These are phyloP conservation scores for Arctium lappa DNA, from an alignment of 129 eudicot species.

Conservation along the genomic window DNA sequence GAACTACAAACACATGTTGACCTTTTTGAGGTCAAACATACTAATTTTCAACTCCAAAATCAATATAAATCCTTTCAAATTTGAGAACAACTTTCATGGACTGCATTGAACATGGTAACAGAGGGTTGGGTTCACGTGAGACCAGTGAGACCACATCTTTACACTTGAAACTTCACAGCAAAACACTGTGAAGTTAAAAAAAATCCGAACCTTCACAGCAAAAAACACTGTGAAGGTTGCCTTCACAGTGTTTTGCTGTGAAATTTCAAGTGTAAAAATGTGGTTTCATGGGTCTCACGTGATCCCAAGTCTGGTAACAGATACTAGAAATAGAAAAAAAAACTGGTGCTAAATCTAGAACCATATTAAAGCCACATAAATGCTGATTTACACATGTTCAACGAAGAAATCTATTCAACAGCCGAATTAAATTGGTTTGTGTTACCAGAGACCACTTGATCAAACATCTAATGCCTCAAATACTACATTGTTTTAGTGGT, in stretches of 20 bases:
- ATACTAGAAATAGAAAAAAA: not conserved
- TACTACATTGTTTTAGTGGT: too few relatives aligned
- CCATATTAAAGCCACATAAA: not conserved
- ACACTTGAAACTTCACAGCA: too few relatives aligned
- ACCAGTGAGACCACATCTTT: too few relatives aligned
- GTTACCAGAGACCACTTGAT: too few relatives aligned
- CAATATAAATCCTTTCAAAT: not conserved
- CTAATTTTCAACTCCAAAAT: not conserved
- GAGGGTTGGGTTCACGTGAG: too few relatives aligned
- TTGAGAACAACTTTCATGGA: not conserved
- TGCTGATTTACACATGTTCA: not conserved
- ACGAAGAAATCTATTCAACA: not conserved
- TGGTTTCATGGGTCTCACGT: too few relatives aligned
- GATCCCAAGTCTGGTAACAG: not conserved
- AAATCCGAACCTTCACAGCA: too few relatives aligned
- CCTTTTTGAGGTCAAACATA: constrained; percentile 1
- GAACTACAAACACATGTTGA: not conserved
- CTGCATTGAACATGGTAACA: not conserved
- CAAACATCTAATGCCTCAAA: not conserved
- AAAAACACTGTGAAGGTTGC: too few relatives aligned
- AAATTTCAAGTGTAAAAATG: too few relatives aligned
- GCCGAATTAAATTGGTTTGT: not conserved
- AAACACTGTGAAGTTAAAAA: too few relatives aligned
- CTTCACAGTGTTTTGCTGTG: too few relatives aligned
- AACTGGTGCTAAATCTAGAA: not conserved